A percentile compares a stretch with the other conserved stretches of the same genome.
These are phyloP conservation scores for Scorias spongiosa DNA, from an alignment of 2,329 filamentous ascomycete species.

Conservation along the genomic window DNA sequence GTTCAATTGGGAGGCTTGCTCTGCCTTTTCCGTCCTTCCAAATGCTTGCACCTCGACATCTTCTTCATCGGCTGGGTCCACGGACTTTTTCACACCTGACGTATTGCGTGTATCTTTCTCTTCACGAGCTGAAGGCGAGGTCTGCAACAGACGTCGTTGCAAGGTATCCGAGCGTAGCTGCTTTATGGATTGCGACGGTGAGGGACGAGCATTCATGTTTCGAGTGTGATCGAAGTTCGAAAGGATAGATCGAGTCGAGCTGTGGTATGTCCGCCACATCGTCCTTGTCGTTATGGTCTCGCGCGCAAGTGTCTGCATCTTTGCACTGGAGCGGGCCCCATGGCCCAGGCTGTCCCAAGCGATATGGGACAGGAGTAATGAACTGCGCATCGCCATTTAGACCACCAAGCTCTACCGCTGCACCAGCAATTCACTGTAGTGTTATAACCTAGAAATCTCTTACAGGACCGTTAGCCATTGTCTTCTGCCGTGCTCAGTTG, in stretches of 20 bases:
- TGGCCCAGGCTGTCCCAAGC: slow-evolving; percentile 21
- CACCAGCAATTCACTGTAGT: no score
- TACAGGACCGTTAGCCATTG: no score
- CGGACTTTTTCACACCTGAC: slow-evolving; percentile 2
- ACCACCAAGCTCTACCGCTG: neutral
- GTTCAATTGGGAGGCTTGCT: slow-evolving; percentile 77
- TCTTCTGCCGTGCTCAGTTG: no score
- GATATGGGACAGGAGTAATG: slow-evolving; percentile 9
- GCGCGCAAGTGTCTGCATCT: slow-evolving; percentile 10
- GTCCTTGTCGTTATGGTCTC: neutral
- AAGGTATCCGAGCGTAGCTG: neutral
- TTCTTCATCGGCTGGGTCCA: slow-evolving; percentile 20
- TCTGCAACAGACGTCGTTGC: slow-evolving; percentile 3
- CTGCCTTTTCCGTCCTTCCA: slow-evolving; percentile 65
- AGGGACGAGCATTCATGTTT: neutral
- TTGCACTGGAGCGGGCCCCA: slow-evolving; percentile 19
- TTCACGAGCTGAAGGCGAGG: slow-evolving; percentile 4
- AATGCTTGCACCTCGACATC: slow-evolving; percentile 47
- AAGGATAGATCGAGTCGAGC: neutral
- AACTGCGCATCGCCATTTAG: slow-evolving; percentile 2
- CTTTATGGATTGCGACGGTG: neutral
- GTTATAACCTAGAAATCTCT: no score
- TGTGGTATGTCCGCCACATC: neutral
- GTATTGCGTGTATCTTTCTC: slow-evolving; percentile 8
- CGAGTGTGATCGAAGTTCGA: neutral